Conservation (phyloP, 768 basidiomycete genomes). For the Hygrophorus pudorinus region DNA sequence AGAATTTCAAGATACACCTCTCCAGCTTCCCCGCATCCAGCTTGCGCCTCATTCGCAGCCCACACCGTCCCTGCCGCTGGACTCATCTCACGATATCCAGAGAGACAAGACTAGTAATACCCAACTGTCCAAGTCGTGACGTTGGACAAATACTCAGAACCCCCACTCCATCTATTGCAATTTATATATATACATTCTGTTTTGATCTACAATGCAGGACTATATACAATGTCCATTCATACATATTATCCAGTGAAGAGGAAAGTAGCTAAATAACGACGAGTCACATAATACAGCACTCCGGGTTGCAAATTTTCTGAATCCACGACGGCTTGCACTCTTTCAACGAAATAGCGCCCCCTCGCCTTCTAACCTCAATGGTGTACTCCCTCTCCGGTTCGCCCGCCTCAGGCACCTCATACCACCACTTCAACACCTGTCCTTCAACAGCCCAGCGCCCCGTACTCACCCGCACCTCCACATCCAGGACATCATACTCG, state of each 20-base stretch:
- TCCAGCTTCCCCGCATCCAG: conserved; percentile 36
- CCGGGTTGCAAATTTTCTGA: not conserved
- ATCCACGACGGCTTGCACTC: conserved; percentile 1
- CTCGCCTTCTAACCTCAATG: conserved; percentile 24
- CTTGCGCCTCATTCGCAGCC: conserved; percentile 15
- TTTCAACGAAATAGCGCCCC: conserved; percentile 19
- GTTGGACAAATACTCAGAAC: not conserved
- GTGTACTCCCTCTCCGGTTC: conserved; percentile 25
- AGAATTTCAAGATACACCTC: conserved; percentile 51
- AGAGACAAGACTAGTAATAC: not conserved
- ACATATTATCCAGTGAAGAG: not conserved
- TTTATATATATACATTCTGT: not conserved
- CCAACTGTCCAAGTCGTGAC: not conserved
- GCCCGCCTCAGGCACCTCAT: conserved; percentile 29
- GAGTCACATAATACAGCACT: not conserved
- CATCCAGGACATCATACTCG: conserved; percentile 25
- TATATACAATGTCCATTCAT: not conserved
- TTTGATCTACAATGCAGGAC: not conserved
- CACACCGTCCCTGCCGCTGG: not conserved
- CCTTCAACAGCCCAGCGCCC: conserved; percentile 37
- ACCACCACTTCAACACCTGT: conserved; percentile 46
- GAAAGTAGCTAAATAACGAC: not conserved
- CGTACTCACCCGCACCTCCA: conserved; percentile 33
- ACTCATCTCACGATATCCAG: not conserved
- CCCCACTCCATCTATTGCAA: not conserved